phyloP scores from a whole-genome alignment of 2,329 filamentous ascomycete species.

The Arthrobotrys megalospora region DNA sequence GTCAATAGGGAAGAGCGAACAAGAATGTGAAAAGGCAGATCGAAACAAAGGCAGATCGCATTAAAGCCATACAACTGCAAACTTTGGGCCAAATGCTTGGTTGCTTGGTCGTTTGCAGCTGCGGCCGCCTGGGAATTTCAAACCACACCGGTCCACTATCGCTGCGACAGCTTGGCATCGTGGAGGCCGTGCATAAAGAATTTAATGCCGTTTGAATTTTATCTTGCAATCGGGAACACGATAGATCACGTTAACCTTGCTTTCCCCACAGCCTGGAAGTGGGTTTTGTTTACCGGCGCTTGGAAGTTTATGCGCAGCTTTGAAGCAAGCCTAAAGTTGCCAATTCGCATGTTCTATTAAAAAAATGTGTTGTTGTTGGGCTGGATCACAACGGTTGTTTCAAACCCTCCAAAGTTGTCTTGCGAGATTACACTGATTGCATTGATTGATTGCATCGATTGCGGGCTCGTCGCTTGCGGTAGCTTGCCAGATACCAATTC shows the following conservation, averaged over 20 bases:
- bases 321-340: slow-evolving; percentile 30
- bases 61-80: neutral
- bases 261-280: slow-evolving; percentile 30
- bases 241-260: slow-evolving; percentile 38
- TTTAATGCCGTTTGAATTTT: slow-evolving; percentile 39
- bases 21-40: slow-evolving; percentile 20
- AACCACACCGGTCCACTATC: slow-evolving; percentile 18
- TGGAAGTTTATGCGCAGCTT: slow-evolving; percentile 47
- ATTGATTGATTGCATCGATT: neutral
- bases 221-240: slow-evolving; percentile 8
- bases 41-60: slow-evolving; percentile 18
- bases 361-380: slow-evolving; percentile 56
- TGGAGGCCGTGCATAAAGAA: slow-evolving; percentile 35
- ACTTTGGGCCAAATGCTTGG: neutral
- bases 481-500: neutral
- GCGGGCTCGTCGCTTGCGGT: neutral
- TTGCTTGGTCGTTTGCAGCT: slow-evolving; percentile 9
- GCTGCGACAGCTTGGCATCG: slow-evolving; percentile 19
- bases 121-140: slow-evolving; percentile 8
- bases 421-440: neutral
- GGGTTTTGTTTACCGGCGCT: slow-evolving; percentile 44
- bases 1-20: slow-evolving; percentile 14
- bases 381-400: slow-evolving; percentile 29
- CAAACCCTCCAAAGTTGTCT: slow-evolving; percentile 25
- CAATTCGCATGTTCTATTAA: neutral